Evolutionary conservation across 2,329 filamentous ascomycete species (phyloP), one percentile per base, ranked within the genome.

Genomic region (Calonectria honghensis): DNA sequence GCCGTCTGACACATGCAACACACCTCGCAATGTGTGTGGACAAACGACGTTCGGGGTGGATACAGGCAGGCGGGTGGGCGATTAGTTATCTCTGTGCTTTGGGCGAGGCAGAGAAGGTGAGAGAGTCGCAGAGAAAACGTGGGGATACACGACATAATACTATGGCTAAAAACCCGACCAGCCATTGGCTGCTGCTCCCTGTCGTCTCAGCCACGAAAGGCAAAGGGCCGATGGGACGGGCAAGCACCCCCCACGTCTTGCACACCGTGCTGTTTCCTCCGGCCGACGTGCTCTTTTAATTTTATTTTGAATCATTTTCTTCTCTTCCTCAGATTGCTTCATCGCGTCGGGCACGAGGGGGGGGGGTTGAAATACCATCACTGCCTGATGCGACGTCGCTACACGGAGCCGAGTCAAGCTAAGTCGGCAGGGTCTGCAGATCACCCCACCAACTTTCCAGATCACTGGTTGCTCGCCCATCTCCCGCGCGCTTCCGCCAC

Each of bases 361-460:
- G 24, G 24, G 24, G 24, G 35, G 24, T 35, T 27, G 57, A 63
- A 29, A 39, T 10, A 41, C 24, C 24, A 63, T 63, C 24, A 63
- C 37, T 41, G 57, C 57, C 57, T 24, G 57, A 63, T 63, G 14
- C 57, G 57, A 63, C 35, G 6, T 41, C 27, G 57, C 37, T 24
- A 41, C 35, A 13, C 5, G n/a, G 45, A 48, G 35, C 27, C 57
- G 11, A 20, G 35, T 24, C 45, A 37, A 37, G 41, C 57, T 6
- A 29, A 27, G 35, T 41, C n/a, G 41, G 57, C 39, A 29, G 57
- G n/a, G n/a, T n/a, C 35, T 61, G 57, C 24, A 61, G 57, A 63
- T 63, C 24, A 63, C 39, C 35, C 57, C 57, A 63, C 57, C 57
- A 63, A 63, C 57, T 63, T 13, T 29, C 57, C 57, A 37, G n/a